phyloP scores from a whole-genome alignment of 805 yeast genomes.

The Jamesozyma rosinii region DNA sequence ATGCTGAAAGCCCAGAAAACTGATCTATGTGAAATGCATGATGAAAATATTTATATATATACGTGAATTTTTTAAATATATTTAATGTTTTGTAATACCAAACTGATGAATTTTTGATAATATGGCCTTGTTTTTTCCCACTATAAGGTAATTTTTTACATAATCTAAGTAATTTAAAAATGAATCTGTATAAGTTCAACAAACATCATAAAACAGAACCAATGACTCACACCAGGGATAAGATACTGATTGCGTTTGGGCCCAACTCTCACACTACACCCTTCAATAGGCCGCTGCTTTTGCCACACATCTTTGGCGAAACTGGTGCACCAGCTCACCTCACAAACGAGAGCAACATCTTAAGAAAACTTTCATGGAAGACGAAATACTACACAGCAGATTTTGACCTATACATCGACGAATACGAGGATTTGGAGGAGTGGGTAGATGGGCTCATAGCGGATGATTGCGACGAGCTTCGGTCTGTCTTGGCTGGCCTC shows the following conservation, averaged over 20 bases:
- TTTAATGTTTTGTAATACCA: neutral
- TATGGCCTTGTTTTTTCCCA: too few relatives aligned
- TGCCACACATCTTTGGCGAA: neutral
- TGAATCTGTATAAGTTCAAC: too few relatives aligned
- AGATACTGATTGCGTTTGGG: constrained; percentile 3
- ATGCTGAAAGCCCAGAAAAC: constrained; percentile 38
- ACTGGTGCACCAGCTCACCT: neutral
- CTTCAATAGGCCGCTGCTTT: neutral
- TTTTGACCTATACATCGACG: constrained; percentile 28
- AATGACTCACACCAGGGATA: constrained; percentile 1
- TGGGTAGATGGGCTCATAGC: constrained; percentile 36
- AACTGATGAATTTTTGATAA: too few relatives aligned
- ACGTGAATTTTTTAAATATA: neutral
- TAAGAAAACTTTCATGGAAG: constrained; percentile 17
- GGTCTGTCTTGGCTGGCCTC: constrained; percentile 39
- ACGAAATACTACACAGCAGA: constrained; percentile 29
- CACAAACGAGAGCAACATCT: constrained; percentile 6
- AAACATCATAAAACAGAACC: too few relatives aligned
- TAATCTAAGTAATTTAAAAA: too few relatives aligned
- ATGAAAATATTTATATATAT: neutral
- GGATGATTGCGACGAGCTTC: constrained; percentile 33
- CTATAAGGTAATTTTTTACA: too few relatives aligned
- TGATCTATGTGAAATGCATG: too few relatives aligned
- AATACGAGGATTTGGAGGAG: constrained; percentile 11
- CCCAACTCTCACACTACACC: neutral